Base-by-base conservation (phyloP, 2,329 filamentous ascomycete genomes). In the Botryotinia calthae region DNA sequence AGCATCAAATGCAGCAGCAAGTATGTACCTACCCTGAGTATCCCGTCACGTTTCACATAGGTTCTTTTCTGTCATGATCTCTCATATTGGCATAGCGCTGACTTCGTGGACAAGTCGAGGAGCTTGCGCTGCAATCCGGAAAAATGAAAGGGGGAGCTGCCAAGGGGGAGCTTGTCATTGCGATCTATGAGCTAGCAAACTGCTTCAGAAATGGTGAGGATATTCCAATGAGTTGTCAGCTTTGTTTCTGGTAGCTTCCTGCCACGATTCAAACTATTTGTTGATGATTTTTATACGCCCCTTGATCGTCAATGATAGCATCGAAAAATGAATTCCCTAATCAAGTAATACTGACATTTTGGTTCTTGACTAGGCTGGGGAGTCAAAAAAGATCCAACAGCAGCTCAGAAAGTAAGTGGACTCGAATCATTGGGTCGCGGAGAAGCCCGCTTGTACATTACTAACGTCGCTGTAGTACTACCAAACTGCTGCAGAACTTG, bases 401-500 rank as follows among this genome's bases (percentile, higher is more conserved):
- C 96, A 64, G 96, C 96, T 67, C 90, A 90, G 82, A 88, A 90
- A 84, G 88, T 90, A 78, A 79, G 86, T 73, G 82, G 74, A 51
- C 67, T 58, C 40, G 61, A 73, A 72, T 71, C 48, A 76, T 77
- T 78, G 76, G 76, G 71, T 73, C 74, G 75, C 70, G 73, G 74
- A 75, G 63, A 77, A 78, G 71, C 75, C 74, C 73, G 68, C 68
- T 62, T 64, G 48, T 51, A 68, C 65, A 73, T 61, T 59, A 76
- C 79, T 80, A 67, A 79, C 73, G 73, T 59, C 68, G 48, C 66
- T 87, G 78, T 86, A 97, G 87, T 99, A 98, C 82, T 99, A 98
- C 82, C 95, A 98, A 84, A 98, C 95, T 16, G 96, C 96, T 42
- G 96, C 96, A 74, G 98, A 99, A 82, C 84, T 99, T 77, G 96